Percentiles rank a stretch among this genome's conserved stretches.
phyloP scores from a whole-genome alignment of 2,329 filamentous ascomycete species.

The Sclerotiophoma versabilis region DNA sequence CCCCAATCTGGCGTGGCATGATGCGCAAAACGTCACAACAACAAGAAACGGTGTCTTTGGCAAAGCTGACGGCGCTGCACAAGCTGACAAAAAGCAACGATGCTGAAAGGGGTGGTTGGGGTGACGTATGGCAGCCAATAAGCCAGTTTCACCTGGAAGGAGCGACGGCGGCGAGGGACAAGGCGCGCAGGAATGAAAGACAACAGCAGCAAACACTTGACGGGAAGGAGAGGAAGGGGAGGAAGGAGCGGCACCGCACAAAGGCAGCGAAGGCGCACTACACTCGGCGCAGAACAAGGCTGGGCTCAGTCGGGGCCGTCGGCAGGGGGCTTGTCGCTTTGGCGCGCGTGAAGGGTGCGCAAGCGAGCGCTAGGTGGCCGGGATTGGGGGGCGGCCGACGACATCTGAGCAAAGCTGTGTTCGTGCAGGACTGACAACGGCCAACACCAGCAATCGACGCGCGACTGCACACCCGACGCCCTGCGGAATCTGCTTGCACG shows the following conservation, averaged over 20 bases:
- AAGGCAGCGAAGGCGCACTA: constrained; percentile 28
- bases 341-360: constrained; percentile 19
- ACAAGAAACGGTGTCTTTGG: neutral
- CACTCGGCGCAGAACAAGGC: constrained; percentile 28
- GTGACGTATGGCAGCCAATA: constrained; percentile 39
- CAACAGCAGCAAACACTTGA: constrained; percentile 17
- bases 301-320: constrained; percentile 15
- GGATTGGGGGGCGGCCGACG: constrained; percentile 22
- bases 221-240: constrained; percentile 11
- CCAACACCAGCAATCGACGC: constrained; percentile 16
- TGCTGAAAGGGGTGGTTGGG: constrained; percentile 35
- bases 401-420: constrained; percentile 21
- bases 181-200: constrained; percentile 26
- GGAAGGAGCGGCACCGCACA: constrained; percentile 42
- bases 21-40: constrained; percentile 19
- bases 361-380: constrained; percentile 17
- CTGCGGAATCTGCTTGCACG: neutral
- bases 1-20: constrained; percentile 56
- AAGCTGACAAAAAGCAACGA: constrained; percentile 2
- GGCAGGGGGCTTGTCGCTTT: neutral
- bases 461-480: neutral
- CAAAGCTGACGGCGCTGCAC: neutral
- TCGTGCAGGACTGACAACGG: constrained; percentile 10
- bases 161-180: constrained; percentile 18
- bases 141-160: constrained; percentile 27